phyloP scores from a whole-genome alignment of 192 early-diverging fungal genomes.

The Allomyces macrogynus region DNA sequence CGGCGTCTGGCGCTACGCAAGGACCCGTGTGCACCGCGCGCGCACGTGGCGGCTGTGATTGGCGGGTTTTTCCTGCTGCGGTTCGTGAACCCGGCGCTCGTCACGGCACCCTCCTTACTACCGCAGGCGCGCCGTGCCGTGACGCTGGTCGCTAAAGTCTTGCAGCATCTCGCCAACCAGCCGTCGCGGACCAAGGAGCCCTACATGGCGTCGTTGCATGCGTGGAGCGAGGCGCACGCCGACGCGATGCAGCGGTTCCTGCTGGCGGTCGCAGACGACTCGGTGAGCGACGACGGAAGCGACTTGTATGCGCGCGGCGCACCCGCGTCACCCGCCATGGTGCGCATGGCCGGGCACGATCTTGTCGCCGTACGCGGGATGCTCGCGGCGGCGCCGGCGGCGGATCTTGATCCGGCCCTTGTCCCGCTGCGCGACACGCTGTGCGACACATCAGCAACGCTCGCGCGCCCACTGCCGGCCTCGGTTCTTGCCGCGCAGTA shows the following conservation, averaged over 20 bases:
- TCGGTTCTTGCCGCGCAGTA: too few species aligned
- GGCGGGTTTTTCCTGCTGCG: slow-evolving; percentile 94
- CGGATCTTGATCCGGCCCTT: too few species aligned
- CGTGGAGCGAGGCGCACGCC: slow-evolving; percentile 81
- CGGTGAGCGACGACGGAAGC: slow-evolving; percentile 19
- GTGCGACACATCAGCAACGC: too few species aligned
- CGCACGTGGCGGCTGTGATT: slow-evolving; percentile 78
- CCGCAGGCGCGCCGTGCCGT: slow-evolving; percentile 63
- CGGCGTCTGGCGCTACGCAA: slow-evolving; percentile 74
- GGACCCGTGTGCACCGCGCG: slow-evolving; percentile 72
- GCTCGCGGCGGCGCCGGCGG: too few species aligned
- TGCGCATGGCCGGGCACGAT: too few species aligned
- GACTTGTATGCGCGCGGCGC: too few species aligned
- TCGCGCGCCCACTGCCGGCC: too few species aligned
- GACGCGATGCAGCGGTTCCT: slow-evolving; percentile 69
- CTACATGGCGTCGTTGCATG: slow-evolving; percentile 73
- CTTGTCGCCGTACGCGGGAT: too few species aligned
- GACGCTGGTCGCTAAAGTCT: slow-evolving; percentile 84
- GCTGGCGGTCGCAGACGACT: slow-evolving; percentile 76
- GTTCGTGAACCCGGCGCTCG: slow-evolving; percentile 94
- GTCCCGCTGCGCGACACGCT: too few species aligned
- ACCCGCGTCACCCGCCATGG: too few species aligned
- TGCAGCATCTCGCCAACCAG: slow-evolving; percentile 90
- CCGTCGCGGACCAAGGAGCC: slow-evolving; percentile 75
- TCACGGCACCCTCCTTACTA: slow-evolving; percentile 65